Base-by-base conservation (phyloP, 1,139 yeast species). In the Insectozyma bohioensis region DNA sequence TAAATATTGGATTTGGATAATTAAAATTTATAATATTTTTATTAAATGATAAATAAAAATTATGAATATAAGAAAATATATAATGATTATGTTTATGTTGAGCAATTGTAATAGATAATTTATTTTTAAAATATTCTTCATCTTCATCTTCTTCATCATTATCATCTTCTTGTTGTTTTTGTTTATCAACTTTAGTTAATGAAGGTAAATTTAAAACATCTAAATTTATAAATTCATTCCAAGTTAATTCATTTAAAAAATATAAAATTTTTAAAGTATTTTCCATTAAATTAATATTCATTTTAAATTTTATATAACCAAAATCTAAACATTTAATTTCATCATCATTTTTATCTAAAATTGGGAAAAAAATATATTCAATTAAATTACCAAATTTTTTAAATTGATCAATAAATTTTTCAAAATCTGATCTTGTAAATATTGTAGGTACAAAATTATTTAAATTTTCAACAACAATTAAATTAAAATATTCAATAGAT, bases 291-390 rank as follows among this genome's bases (percentile, higher is more conserved):
- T 48, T 43, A 3, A 48, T 46, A 35, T 43, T 31, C 27, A 40
- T 34, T 21, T 50, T 49, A 36, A 65, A 66, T 23, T 47, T 51
- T 12, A 67, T 52, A 37, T 49, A 67, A 1, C 67, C 71, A 40
- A 56, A 57, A 26, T 56, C 54, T 19, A 49, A 45, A 12, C 48
- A 38, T n/a, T 30, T 20, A n/a, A 24, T 54, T 34, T 13, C 41
- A 29, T 46, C 12, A 47, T 43, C 20, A 14, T 15, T 14, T 41
- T 45, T 5, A 10, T 33, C 37, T 12, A 41, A 31, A 11, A 61
- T 40, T 8, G 80, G 80, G 43, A 75, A 57, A 41, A 67, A 72
- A 12, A 70, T 58, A 3, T 64, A 53, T n/a, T 69, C 72, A 24
- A 75, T 60, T 4, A 45, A 12, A 31, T 39, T 51, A 10, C 72